Percentiles rank a stretch among this genome's conserved stretches.
Evolutionary conservation across 208 protist genomes (phyloP).

Genomic region (Giardia duodenalis): DNA sequence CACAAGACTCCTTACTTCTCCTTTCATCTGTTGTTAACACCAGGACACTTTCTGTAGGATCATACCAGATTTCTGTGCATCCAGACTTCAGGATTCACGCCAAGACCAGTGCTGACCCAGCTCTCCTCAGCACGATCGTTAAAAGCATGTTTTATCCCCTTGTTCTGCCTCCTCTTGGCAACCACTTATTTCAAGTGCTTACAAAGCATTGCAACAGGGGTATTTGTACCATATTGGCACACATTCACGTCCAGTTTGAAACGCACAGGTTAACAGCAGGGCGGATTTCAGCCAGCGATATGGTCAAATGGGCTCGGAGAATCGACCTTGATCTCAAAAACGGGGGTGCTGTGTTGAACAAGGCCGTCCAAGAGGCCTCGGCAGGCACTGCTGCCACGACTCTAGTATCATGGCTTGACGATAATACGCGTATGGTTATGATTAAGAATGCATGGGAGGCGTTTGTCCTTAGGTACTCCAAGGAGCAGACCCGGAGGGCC

Average conservation of each 20-base stretch:
- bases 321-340: neutral
- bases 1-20: conserved; percentile 84
- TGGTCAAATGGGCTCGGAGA: neutral
- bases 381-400: neutral
- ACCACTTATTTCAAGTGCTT: neutral
- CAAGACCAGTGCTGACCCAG: conserved; percentile 43
- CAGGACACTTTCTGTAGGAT: conserved; percentile 81
- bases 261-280: neutral
- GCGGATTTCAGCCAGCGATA: neutral
- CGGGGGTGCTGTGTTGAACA: neutral
- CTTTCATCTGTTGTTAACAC: conserved; percentile 83
- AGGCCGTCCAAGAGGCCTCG: neutral
- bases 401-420: neutral
- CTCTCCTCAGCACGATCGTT: neutral
- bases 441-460: conserved; percentile 6
- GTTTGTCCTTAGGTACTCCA: neutral
- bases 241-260: neutral
- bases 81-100: conserved; percentile 61
- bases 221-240: neutral
- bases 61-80: conserved; percentile 60
- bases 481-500: neutral
- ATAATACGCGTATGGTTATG: neutral
- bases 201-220: neutral
- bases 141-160: neutral
- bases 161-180: neutral